phyloP scores from a whole-genome alignment of 495 filamentous ascomycete genomes.

The Opeltia flavorubescens region DNA sequence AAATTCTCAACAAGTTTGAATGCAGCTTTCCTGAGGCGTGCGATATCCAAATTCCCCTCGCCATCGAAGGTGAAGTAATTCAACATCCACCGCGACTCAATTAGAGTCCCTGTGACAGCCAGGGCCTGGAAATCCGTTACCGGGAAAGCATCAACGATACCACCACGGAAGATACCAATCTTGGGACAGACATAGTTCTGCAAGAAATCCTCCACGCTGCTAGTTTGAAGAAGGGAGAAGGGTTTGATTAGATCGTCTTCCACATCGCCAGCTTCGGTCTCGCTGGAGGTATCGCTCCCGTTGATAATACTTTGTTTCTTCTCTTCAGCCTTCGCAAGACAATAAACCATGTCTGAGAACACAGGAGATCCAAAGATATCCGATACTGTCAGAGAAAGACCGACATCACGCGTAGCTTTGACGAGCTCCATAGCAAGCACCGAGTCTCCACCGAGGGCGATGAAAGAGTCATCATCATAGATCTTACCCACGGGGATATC shows the following conservation, averaged over 20 bases:
- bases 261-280: conserved; percentile 9
- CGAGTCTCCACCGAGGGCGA: conserved; percentile 37
- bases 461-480: conserved; percentile 32
- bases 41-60: conserved; percentile 30
- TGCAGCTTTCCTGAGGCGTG: conserved; percentile 31
- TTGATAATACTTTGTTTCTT: conserved; percentile 9
- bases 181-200: conserved; percentile 37
- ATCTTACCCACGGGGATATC: conserved; percentile 27
- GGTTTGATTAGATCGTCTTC: conserved; percentile 22
- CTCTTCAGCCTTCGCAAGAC: conserved; percentile 18
- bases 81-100: conserved; percentile 34
- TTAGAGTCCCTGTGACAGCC: conserved; percentile 44
- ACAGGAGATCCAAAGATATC: conserved; percentile 34
- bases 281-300: conserved; percentile 7
- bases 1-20: conserved; percentile 34
- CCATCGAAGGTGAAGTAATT: conserved; percentile 47
- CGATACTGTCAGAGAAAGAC: conserved; percentile 40
- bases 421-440: conserved; percentile 58
- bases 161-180: conserved; percentile 39
- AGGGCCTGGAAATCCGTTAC: conserved; percentile 51
- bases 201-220: conserved; percentile 28
- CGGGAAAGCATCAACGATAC: conserved; percentile 43
- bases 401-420: conserved; percentile 38
- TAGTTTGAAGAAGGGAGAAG: conserved; percentile 30
- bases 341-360: conserved; percentile 32